These are phyloP conservation scores for Penicillium digitatum DNA, from an alignment of 2,329 filamentous ascomycete species.

Conservation along the genomic window DNA sequence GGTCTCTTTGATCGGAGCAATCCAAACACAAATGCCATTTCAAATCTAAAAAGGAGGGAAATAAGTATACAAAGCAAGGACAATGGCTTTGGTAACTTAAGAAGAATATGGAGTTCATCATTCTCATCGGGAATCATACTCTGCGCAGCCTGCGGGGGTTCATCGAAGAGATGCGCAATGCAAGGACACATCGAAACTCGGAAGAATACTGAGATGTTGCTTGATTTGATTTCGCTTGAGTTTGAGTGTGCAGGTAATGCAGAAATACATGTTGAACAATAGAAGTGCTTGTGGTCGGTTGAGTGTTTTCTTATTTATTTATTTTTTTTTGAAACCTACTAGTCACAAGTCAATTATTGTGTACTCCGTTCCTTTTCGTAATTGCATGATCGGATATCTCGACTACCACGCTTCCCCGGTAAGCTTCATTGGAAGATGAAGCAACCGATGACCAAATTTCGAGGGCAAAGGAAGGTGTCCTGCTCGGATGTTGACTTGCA, in stretches of 20 bases:
- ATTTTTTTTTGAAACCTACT: background rate
- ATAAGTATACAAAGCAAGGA: background rate
- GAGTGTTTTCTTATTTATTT: background rate
- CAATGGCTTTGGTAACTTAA: background rate
- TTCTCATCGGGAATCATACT: background rate
- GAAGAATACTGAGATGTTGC: no score
- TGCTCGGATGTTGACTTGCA: conserved; percentile 54
- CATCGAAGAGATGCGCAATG: background rate
- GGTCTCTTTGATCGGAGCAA: background rate
- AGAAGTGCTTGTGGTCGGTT: no score
- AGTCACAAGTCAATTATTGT: background rate
- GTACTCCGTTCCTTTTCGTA: background rate
- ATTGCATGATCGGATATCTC: background rate
- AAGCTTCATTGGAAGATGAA: conserved; percentile 32
- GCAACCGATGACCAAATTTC: conserved; percentile 25
- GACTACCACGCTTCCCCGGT: conserved; percentile 23
- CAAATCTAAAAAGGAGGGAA: background rate
- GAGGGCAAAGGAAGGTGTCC: conserved; percentile 41
- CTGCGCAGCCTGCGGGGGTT: no score
- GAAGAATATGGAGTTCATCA: background rate
- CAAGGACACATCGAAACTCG: background rate
- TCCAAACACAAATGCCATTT: background rate
- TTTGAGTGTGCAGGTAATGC: background rate
- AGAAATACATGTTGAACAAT: background rate
- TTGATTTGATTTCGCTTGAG: background rate